Base-by-base conservation (phyloP, 345 rosid genomes). In the Isatis tinctoria region DNA sequence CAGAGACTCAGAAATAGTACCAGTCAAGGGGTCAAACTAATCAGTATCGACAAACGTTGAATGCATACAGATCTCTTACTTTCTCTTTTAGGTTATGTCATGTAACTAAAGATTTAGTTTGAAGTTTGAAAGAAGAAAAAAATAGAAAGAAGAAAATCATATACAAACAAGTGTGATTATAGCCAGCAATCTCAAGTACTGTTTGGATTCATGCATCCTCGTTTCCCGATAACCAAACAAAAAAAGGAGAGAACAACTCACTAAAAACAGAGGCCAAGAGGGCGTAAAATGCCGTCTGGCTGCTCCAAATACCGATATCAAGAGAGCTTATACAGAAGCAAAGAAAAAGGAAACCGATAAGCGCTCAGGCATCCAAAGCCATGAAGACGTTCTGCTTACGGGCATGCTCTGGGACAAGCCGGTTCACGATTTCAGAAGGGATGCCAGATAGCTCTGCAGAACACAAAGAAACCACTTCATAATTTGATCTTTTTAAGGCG, bases 331-430 rank as follows among this genome's bases (percentile, higher is more conserved):
- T 72, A 77, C 67, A 77, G 8, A 77, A 65, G 68, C 60, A 7
- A 40, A 35, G 45, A 30, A 60, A 40, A 43, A 64, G 17, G 7
- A 28, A 40, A 53, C 58, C 17, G 53, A 54, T 44, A n/a, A 24
- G 41, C 49, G 70, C 40, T 77, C 81, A 88, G 2, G 90, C 28
- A 78, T 87, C 79, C 85, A 91, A 79, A 30, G 97, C 97, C 97
- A 91, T 91, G 87, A 91, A 91, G 72, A 78, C 80, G 82, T 91
- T 91, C 86, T 89, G 96, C 81, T 89, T 91, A 18, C 96, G 97
- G 45, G 95, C 93, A 76, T 87, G 88, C 74, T 89, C 97, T 0
- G 97, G 97, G 62, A 91, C 83, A 33, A 91, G 96, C 70, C 86
- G 79, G 72, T 87, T 83, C 67, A 87, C 73, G 4, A 69, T 84